Conservation (phyloP, 2,329 filamentous ascomycete genomes). For the Fusarium oligoseptatum region DNA sequence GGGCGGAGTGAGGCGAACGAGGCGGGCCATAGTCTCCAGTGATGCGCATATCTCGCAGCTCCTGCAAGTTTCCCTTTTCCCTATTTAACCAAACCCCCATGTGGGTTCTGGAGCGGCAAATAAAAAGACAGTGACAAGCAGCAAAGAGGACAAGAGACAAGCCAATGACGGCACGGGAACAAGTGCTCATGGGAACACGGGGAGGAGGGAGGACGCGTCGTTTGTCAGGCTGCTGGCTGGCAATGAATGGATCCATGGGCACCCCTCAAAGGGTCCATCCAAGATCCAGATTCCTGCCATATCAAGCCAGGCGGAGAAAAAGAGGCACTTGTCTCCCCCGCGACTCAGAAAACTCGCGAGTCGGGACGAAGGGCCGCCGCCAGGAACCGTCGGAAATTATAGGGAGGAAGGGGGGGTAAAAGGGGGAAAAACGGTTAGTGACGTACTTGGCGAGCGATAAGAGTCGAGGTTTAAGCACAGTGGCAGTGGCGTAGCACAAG, state of each 20-base stretch:
- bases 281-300: constrained; percentile 22
- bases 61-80: constrained; percentile 14
- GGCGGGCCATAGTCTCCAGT: constrained; percentile 15
- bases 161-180: constrained; percentile 33
- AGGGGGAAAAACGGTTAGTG: background rate
- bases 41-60: constrained; percentile 23
- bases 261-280: constrained; percentile 34
- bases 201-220: constrained; percentile 23
- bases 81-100: background rate
- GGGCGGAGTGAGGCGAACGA: constrained; percentile 27
- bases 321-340: background rate
- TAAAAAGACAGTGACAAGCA: background rate
- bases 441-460: constrained; percentile 20
- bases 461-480: background rate
- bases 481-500: background rate
- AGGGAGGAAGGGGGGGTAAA: background rate
- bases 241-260: background rate
- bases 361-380: background rate
- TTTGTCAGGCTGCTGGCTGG: constrained; percentile 25
- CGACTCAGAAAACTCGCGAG: constrained; percentile 5
- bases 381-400: constrained; percentile 17
- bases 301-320: background rate
- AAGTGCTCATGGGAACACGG: constrained; percentile 39
- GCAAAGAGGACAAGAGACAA: constrained; percentile 8
- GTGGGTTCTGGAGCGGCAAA: constrained; percentile 5